Evolutionary conservation across 805 yeast genomes (phyloP), one percentile per base, ranked within the genome.

Genomic region (Kodamaea nitidulidarum): DNA sequence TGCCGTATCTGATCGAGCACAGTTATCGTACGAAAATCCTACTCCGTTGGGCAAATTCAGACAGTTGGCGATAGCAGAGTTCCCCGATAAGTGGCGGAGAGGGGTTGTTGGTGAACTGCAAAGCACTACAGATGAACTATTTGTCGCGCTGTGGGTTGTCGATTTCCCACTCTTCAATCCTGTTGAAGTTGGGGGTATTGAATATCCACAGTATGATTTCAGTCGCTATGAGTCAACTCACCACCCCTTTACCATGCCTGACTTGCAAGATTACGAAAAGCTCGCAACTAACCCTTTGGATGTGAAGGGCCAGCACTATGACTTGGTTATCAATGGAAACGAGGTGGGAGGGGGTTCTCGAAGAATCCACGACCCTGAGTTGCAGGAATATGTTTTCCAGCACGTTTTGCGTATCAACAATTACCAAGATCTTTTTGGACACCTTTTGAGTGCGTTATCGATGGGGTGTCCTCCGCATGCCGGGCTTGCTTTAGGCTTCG

Each of bases 401-500:
- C 60, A 78, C 16, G 69, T 91, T 8, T 68, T 93, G 21, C 61
- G 72, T 6, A 81, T 93, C 9, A 35, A 54, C 1, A 64, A 86
- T 45, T 75, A 85, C 18, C 71, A 80, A 32, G 55, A 58, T 25
- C 65, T 88, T 7, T 93, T 93, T 65, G 95, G 96, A 0, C 99
- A 93, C 61, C 67, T 93, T 29, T 67, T 93, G 22, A 67, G 71
- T 29, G 96, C 96, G 0, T 75, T 93, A 40, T 77, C 76, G 16
- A 78, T 84, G 64, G 98, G 98, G 1, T 88, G 98, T 54, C 99
- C 99, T 1, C 99, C 99, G 1, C 99, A 93, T 63, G 96, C 97
- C 2, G 99, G 99, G 0, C 69, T 93, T 27, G 99, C 98, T 0
- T 70, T 93, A 25, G 99, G 98, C 0, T 85, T 93, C 49, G 99